Evolutionary conservation across 352 stramenopile genomes (phyloP), one percentile per base, ranked within the genome.

Genomic region (Bremia lactucae): DNA sequence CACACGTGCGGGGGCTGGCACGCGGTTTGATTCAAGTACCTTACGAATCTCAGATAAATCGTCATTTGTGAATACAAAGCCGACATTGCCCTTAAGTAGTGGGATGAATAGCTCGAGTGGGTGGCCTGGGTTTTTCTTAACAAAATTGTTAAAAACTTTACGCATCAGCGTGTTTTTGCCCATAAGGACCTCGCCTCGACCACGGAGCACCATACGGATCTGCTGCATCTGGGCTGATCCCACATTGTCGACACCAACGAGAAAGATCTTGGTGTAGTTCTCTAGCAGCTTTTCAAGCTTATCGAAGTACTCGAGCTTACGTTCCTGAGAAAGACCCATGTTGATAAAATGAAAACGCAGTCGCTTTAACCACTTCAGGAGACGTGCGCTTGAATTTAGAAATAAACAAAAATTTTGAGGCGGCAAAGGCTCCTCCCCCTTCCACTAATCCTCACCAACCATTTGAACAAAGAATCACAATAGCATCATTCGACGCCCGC

Each of bases 111-210:
- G 51, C 58, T 95, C 85, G 36, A 97, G 80, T 50, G 94, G 95
- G 65, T 97, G 88, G 55, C 83, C 95, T 19, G 94, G 94, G 78
- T 99, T 98, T 58, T 98, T 95, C 57, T 97, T 94, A 18, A 97
- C 41, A 75, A 89, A 99, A 57, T 95, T 96, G 64, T 75, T 76
- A 57, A 99, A 97, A 58, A 97, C 93, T 67, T 98, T 98, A 55
- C 96, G 84, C 83, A 99, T 99, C 66, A 98, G 94, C 60, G 96
- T 99, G 84, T 99, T 99, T 84, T 99, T 99, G 65, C 96, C 96
- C 95, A 99, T 98, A 53, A 99, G 84, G 38, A 99, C 73, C 37
- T 97, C 91, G 40, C 91, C 96, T 43, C 83, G 81, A 59, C 90
- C 88, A 55, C 96, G 94, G 15, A 99, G 88, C 20, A 77, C 79